Evolutionary conservation across 495 filamentous ascomycete genomes (phyloP), one percentile per base, ranked within the genome.

Genomic region (Annulohypoxylon nitens): DNA sequence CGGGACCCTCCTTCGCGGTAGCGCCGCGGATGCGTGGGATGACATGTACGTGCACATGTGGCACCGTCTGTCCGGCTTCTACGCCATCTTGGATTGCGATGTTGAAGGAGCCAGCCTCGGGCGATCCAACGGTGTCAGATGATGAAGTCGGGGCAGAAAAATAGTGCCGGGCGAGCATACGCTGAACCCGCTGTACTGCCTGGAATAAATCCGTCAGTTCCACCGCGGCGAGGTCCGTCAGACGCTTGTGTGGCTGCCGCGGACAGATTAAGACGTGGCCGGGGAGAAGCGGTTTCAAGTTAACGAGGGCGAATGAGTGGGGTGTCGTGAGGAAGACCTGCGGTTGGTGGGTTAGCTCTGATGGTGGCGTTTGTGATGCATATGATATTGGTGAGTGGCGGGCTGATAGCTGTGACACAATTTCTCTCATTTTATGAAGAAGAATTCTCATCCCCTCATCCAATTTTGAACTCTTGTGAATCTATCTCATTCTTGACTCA

Each of bases 41-140:
- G 37, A 98, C 89, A 83, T 99, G 97, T 55, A 92, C 90, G 81
- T 99, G 97, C 12, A 98, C 90, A 83, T 99, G 96, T 9, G 92
- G 83, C 23, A 99, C 94, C 26, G 88, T 89, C 85, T 99, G 96
- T 0, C 96, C 96, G 0, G 97, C 93, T 70, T 93, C 92, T 26
- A 79, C 80, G 9, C 96, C 96, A 82, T 99, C 96, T 76, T 99
- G 96, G 14, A 99, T 86, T 0, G 96, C 95, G 60, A 99, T 91
- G 80, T 98, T 99, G 76, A 98, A 88, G 76, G 87, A 90, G 3
- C 89, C 87, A 34, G 80, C 80, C 34, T 82, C 79, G 67, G 70
- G 58, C 18, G 6, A 30, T 6, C 30, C 30, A 4, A 30, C 54
- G 37, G 36, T 69, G 20, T 55, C 57, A 2, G 37, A 7, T 37